Evolutionary conservation across 1,284 basidiomycete genomes (phyloP).

Genomic region (Pseudozyma thailandica): DNA sequence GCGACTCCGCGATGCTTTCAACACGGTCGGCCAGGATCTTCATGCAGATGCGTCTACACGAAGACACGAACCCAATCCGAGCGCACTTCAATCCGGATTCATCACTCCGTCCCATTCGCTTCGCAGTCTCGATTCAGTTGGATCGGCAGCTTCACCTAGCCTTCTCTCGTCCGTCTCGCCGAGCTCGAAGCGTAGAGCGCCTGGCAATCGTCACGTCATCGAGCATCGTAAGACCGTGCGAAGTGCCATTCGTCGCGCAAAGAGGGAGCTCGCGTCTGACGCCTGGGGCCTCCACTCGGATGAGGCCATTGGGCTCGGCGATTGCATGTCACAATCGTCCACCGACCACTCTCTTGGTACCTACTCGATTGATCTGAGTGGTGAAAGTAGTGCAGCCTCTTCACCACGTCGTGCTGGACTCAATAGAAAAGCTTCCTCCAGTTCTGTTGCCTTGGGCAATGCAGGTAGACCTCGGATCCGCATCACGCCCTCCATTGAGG

Average conservation of each 20-base stretch:
- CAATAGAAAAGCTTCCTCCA: constrained; percentile 22
- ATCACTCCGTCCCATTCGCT: constrained; percentile 37
- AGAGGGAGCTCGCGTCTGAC: constrained; percentile 29
- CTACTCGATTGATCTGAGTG: constrained; percentile 48
- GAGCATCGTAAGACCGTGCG: constrained; percentile 54
- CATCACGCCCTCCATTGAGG: constrained; percentile 62
- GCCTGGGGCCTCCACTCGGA: constrained; percentile 23
- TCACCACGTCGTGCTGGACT: constrained; percentile 29
- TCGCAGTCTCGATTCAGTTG: constrained; percentile 20
- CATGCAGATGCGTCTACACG: constrained; percentile 1
- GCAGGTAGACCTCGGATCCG: constrained; percentile 51
- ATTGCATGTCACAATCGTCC: constrained; percentile 35
- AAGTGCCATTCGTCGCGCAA: constrained; percentile 40
- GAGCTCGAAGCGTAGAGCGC: constrained; percentile 40
- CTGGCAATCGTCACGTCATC: constrained; percentile 58
- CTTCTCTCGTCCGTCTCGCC: constrained; percentile 11
- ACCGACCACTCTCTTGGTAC: constrained; percentile 36
- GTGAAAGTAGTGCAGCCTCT: constrained; percentile 31
- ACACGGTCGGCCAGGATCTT: constrained; percentile 39
- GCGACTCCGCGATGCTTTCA: constrained; percentile 57
- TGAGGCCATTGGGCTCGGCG: constrained; percentile 3
- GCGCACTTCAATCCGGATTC: constrained; percentile 2
- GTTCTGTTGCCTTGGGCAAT: constrained; percentile 24
- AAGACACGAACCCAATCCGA: neutral
- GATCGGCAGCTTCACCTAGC: constrained; percentile 9